Evolutionary conservation across 192 early-diverging fungal species (phyloP), one percentile per base, ranked within the genome.

Genomic region (Lobulomyces angularis): DNA sequence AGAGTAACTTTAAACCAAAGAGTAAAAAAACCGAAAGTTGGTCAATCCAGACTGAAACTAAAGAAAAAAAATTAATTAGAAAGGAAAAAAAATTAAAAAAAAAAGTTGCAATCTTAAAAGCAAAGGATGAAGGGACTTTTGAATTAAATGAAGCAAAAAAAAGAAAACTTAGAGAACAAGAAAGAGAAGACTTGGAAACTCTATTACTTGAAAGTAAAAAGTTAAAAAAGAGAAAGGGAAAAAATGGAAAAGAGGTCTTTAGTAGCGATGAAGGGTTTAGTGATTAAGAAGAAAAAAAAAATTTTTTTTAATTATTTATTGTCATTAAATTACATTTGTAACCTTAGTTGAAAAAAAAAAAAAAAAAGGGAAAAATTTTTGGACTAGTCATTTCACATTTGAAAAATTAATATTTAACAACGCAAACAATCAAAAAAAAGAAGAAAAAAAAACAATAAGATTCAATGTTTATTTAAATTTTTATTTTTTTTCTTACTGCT

Each of bases 31-130:
- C 50, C 41, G 58, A 38, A 14, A 20, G 81, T 8, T 90, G 86
- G 86, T 88, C 85, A 3, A 56, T 81, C 5, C 62, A 90, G 30
- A 59, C 55, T 37, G 76, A 79, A 28, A 58, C 62, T 27, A 86
- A 79, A 50, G 74, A 82, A 21, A 56, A 71, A 19, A 65, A 76
- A 27, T 22, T 57, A 8, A 79, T 82, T 11, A 64, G 86, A 1
- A 62, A 76, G 27, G 45, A 78, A 31, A 88, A 88, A 56, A 72
- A 77, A 29, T 12, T 32, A 12, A 69, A 51, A 32, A 55, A 63
- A 27, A 32, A 48, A 26, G 43, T 53, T 16, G 70, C 57, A 2
- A 56, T 55, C 17, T 51, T 42, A 3, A 70, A 68, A 20, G 54
- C 65, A 11, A 50, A 61, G 8, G 31, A 20, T 25, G 23, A 26